phyloP scores from a whole-genome alignment of 176 grass and related monocot species.

The Pontederia paniculata region DNA sequence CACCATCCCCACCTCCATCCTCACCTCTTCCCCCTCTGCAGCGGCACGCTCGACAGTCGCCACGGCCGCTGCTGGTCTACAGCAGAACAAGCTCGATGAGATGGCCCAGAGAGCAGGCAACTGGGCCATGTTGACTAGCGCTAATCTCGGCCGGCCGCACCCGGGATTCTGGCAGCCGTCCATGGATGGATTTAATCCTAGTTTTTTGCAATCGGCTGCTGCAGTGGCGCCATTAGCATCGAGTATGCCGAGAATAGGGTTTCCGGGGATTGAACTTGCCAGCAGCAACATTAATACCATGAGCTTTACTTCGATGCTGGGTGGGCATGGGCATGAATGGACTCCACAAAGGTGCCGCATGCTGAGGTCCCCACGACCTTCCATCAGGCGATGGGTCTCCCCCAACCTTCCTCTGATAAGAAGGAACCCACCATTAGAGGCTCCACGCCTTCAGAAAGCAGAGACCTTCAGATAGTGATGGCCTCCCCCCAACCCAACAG shows the following conservation, averaged over 20 bases:
- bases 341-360: background rate
- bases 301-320: conserved; percentile 14
- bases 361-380: background rate
- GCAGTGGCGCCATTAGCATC: background rate
- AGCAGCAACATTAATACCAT: background rate
- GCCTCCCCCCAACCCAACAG: background rate
- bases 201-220: background rate
- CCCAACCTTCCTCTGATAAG: background rate
- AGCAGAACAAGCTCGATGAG: conserved; percentile 15
- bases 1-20: conserved; percentile 15
- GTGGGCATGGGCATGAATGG: background rate
- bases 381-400: conserved; percentile 4
- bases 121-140: conserved; percentile 1
- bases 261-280: background rate
- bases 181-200: conserved; percentile 9
- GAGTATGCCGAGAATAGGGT: conserved; percentile 4
- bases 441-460: background rate
- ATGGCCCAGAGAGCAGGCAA: background rate
- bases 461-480: background rate
- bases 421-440: background rate
- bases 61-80: conserved; percentile 7
- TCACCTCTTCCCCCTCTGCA: background rate
- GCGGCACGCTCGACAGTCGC: background rate
- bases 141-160: conserved; percentile 4
- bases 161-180: conserved; percentile 6